phyloP scores from a whole-genome alignment of 345 rosid species.

The Ceriops decandra region DNA sequence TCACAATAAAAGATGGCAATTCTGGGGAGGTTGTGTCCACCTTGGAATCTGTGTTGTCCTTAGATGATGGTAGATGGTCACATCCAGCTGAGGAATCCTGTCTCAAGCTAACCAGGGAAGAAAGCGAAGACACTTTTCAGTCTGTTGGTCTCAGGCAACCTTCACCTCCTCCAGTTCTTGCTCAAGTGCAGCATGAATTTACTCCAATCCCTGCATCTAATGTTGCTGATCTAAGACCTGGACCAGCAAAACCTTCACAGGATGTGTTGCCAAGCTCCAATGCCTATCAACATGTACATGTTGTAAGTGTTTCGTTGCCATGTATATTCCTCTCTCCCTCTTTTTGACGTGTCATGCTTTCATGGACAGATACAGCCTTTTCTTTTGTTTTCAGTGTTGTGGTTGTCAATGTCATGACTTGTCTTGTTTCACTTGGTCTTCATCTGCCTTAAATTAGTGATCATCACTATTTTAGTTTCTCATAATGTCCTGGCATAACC shows the following conservation, averaged over 20 bases:
- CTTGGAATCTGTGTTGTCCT: constrained; percentile 81
- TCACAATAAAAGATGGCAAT: constrained; percentile 41
- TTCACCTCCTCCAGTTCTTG: constrained; percentile 92
- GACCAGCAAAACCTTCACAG: constrained; percentile 69
- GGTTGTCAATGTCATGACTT: background rate
- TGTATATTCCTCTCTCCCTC: background rate
- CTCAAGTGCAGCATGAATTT: constrained; percentile 57
- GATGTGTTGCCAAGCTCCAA: constrained; percentile 46
- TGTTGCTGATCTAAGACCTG: constrained; percentile 99
- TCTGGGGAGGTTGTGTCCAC: constrained; percentile 37
- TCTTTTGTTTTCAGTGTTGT: background rate
- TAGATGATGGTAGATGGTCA: constrained; percentile 91
- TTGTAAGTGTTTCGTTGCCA: constrained; percentile 44
- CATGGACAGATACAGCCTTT: background rate
- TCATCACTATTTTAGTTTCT: constrained; percentile 13
- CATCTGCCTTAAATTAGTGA: constrained; percentile 7
- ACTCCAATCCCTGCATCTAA: constrained; percentile 78
- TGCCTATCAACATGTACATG: constrained; percentile 76
- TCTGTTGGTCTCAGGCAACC: constrained; percentile 78
- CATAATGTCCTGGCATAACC: constrained; percentile 8
- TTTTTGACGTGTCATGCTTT: background rate
- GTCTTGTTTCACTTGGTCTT: background rate
- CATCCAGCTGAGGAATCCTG: constrained; percentile 42
- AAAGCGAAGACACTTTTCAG: constrained; percentile 67
- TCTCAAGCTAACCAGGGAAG: background rate